phyloP scores from a whole-genome alignment of 257 asterid species.

The Ligustrum vulgare region DNA sequence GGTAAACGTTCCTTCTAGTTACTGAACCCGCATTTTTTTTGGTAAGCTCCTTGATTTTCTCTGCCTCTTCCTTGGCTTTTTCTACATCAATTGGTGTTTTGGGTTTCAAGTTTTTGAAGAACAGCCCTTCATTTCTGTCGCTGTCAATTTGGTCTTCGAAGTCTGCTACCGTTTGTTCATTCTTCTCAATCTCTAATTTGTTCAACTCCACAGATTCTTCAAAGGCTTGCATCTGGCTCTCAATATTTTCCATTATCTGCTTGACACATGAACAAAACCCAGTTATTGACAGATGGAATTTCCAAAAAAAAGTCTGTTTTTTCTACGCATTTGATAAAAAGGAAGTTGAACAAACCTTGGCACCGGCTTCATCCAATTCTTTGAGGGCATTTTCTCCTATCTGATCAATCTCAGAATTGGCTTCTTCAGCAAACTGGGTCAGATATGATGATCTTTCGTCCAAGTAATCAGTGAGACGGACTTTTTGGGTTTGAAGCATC shows the following conservation, averaged over 20 bases:
- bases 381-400: conserved; percentile 87
- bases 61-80: conserved; percentile 58
- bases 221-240: conserved; percentile 80
- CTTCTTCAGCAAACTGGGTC: conserved; percentile 90
- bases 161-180: conserved; percentile 55
- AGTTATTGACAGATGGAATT: conserved; percentile 3
- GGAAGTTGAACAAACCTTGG: conserved; percentile 50
- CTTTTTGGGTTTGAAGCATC: conserved; percentile 84
- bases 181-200: conserved; percentile 66
- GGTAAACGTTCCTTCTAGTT: conserved; percentile 68
- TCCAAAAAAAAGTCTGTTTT: conserved; percentile 10
- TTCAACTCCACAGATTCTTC: conserved; percentile 79
- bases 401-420: conserved; percentile 85
- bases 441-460: conserved; percentile 79
- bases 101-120: conserved; percentile 67
- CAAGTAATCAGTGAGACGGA: conserved; percentile 76
- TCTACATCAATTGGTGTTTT: conserved; percentile 55
- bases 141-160: conserved; percentile 59
- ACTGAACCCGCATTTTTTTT: conserved; percentile 61
- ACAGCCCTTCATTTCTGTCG: conserved; percentile 82
- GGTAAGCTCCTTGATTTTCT: conserved; percentile 55
- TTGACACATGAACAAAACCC: conserved; percentile 29
- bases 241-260: conserved; percentile 89
- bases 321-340: conserved; percentile 3
- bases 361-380: conserved; percentile 84